Base-by-base conservation (phyloP, 2,329 filamentous ascomycete species). In the Apiospora arundinis region DNA sequence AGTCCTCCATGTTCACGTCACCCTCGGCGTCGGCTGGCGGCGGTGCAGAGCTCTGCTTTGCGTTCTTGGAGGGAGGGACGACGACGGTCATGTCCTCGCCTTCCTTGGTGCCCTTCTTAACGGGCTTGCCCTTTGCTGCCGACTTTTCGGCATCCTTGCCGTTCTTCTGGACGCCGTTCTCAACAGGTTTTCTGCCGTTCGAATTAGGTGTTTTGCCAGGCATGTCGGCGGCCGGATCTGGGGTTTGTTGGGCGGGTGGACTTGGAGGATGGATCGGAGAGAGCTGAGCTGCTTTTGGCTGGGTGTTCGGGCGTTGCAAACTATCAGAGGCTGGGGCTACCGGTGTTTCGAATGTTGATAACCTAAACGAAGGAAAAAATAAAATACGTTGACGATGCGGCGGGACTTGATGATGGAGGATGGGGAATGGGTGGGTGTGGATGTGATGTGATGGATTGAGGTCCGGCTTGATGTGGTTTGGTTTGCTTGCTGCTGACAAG, bases 31-130 rank as follows among this genome's bases (percentile, higher is more conserved):
- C 90, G 75, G 89, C 86, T 44, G 85, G 83, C 70, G 85, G 82
- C 74, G 87, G 85, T 75, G 85, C 85, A 72, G 90, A 87, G 71
- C 88, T 83, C 83, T 90, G 83, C 79, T 88, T 88, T 73, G 87
- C 84, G 78, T 85, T 84, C 85, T 94, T 94, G 75, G 91, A 89
- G 71, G 91, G 92, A 70, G 92, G 92, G 63, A 94, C 92, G 77
- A 95, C 92, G 75, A 94, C 92, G 68, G 92, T 94, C 92, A 94
- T 94, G 85, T 94, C 92, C 77, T 91, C 92, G 78, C 88, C 91
- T 78, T 94, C 91, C 82, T 91, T 91, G 77, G 78, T 80, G 25
- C 80, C 79, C 83, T 90, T 90, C 85, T 92, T 92, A 77, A 87
- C 44, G 16, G 25, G 25, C 83, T 91, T 92, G 78, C 85, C 83